A percentile compares a stretch with the other conserved stretches of the same genome.
phyloP scores from a whole-genome alignment of 2,329 filamentous ascomycete genomes.

The Fusarium napiforme region DNA sequence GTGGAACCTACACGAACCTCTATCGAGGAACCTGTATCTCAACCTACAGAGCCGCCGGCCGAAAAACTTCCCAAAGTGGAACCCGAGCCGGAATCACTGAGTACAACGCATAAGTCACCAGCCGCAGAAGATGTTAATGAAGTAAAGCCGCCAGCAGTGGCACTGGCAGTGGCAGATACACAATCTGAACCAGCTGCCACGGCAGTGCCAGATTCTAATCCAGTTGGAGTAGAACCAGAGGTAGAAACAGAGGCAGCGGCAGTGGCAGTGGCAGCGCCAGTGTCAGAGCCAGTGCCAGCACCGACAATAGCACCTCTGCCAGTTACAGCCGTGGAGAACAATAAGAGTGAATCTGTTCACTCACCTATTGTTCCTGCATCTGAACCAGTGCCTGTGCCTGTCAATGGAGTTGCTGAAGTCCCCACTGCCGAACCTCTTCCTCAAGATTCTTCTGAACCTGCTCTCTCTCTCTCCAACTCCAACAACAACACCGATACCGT shows the following conservation, averaged over 20 bases:
- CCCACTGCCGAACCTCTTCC: conserved; percentile 7
- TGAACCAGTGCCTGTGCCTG: conserved; percentile 4
- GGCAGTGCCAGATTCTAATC: not conserved
- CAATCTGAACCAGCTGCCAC: conserved; percentile 10
- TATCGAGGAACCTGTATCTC: conserved; percentile 24
- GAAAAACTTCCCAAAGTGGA: conserved; percentile 36
- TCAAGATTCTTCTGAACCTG: conserved; percentile 5
- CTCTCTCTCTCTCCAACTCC: conserved; percentile 8
- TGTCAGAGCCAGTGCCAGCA: not conserved
- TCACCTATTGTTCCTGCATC: conserved; percentile 15
- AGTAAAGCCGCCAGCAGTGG: not conserved
- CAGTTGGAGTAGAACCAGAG: not conserved
- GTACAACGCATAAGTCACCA: conserved; percentile 17
- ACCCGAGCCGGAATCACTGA: conserved; percentile 20
- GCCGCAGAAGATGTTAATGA: not conserved
- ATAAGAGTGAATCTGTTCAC: conserved; percentile 18
- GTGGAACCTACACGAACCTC: conserved; percentile 29
- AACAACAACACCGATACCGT: conserved; percentile 2
- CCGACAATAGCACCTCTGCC: conserved; percentile 1
- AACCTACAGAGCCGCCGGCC: conserved; percentile 33
- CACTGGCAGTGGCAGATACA: not conserved
- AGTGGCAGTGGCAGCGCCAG: not conserved
- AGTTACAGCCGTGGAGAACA: not conserved
- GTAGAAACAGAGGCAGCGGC: not conserved
- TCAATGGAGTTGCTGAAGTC: conserved; percentile 16